Conservation (phyloP, 306 rosid genomes). For the Fagus sylvatica region DNA sequence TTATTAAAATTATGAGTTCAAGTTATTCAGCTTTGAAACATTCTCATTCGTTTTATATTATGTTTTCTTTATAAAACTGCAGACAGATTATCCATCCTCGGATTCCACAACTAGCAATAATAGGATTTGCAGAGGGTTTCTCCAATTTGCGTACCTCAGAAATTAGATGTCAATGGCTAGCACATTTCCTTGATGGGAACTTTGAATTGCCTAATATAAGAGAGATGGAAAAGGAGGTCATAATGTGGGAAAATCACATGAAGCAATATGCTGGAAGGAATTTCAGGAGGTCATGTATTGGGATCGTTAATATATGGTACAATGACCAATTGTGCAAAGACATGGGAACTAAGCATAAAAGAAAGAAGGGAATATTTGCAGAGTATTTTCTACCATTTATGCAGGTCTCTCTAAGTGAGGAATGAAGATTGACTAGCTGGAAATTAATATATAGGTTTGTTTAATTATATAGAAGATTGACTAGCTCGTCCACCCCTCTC, state of each 20-base stretch:
- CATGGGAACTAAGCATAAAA: conserved; percentile 38
- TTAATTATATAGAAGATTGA: neutral
- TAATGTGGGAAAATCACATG: conserved; percentile 36
- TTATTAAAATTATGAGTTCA: neutral
- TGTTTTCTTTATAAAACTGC: neutral
- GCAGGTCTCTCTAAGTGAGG: conserved; percentile 26
- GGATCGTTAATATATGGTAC: conserved; percentile 30
- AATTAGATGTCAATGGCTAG: conserved; percentile 49
- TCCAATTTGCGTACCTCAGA: conserved; percentile 34
- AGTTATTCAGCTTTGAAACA: neutral
- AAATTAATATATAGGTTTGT: neutral
- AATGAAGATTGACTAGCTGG: neutral
- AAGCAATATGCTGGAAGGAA: conserved; percentile 27
- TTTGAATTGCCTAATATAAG: conserved; percentile 46
- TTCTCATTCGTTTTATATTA: neutral
- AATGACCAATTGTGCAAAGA: conserved; percentile 53
- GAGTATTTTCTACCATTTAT: conserved; percentile 49
- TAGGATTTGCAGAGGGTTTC: conserved; percentile 43
- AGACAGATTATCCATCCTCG: conserved; percentile 44
- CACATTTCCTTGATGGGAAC: conserved; percentile 36
- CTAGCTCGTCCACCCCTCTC: neutral
- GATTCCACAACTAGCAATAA: conserved; percentile 43
- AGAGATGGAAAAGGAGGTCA: conserved; percentile 45
- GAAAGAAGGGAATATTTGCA: conserved; percentile 35
- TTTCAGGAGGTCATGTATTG: conserved; percentile 39